These are phyloP conservation scores for Avena eriantha DNA, from an alignment of 176 grass and related monocot genomes.

Conservation along the genomic window DNA sequence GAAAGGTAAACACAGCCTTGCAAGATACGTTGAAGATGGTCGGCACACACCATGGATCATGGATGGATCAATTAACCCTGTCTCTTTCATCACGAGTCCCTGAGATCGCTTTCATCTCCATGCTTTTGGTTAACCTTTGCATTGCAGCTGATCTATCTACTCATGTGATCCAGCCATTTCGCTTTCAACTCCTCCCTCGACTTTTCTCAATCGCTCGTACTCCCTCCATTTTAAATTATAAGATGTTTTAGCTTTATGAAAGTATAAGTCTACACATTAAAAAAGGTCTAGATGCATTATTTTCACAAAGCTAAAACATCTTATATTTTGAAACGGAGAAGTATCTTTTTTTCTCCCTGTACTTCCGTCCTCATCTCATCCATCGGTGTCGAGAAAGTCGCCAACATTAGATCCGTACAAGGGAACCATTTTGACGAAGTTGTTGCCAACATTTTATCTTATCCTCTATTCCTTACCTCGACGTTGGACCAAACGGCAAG, in stretches of 20 bases:
- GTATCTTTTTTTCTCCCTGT: neutral
- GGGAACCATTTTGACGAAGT: constrained; percentile 9
- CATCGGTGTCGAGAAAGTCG: constrained; percentile 27
- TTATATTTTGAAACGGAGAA: no score
- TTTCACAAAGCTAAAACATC: no score
- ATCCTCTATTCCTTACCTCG: neutral
- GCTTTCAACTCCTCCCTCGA: neutral
- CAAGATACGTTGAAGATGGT: neutral
- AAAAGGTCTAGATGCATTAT: no score
- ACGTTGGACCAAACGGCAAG: constrained; percentile 23
- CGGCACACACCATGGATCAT: neutral
- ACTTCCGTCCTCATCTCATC: neutral
- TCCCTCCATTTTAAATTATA: no score
- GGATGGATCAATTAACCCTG: constrained; percentile 3
- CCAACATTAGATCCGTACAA: neutral
- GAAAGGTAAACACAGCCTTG: neutral
- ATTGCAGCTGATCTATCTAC: neutral
- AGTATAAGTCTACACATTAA: no score
- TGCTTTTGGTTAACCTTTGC: constrained; percentile 1
- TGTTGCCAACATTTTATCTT: neutral
- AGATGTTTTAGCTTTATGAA: no score
- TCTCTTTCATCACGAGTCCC: neutral
- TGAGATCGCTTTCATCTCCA: constrained; percentile 4
- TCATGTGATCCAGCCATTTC: neutral
- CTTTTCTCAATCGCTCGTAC: neutral